Base-by-base conservation (phyloP, 805 yeast genomes). In the Kodamaea hsintzibuensis region DNA sequence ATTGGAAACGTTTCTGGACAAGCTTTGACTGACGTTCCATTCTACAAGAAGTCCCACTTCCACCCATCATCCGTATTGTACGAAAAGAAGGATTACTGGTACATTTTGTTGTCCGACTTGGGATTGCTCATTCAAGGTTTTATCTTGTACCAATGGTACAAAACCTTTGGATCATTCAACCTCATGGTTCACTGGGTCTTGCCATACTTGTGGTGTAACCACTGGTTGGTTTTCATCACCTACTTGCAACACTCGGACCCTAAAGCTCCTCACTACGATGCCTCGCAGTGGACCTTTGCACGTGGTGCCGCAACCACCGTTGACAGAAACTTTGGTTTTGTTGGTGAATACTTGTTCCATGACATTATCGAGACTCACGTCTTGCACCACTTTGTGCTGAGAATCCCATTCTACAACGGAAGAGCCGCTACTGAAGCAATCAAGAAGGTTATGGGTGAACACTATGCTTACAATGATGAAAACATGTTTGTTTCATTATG, bases 221-320 rank as follows among this genome's bases (percentile, higher is more conserved):
- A 83, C 65, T 83, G 88, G 88, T 74, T 83, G 63, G 87, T 83
- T 39, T 80, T 83, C 61, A 81, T 83, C 58, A 83, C 88, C 16
- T 83, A 74, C 69, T 74, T 83, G 60, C 88, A 83, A 70, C 88
- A 83, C 68, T 79, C 86, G 16, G 86, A 82, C 65, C 79, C 84
- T 48, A 66, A 78, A 1, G 72, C 82, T 77, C 85, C 87, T 40
- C 88, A 83, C 64, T 83, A 83, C 67, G 79, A 76, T 47, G 79
- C 76, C 50, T 62, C 66, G 14, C 79, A 81, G 68, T 83, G 88
- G 88, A 82, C 78, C 54, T 83, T 83, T 60, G 86, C 86, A 54
- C 74, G 83, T 63, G 88, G 88, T 66, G 86, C 88, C 7, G 86
- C 86, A 57, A 82, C 86, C 45, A 83, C 88, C 38, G 81, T 83